Base-by-base conservation (phyloP, 257 asterid genomes). In the Solanum etuberosum region DNA sequence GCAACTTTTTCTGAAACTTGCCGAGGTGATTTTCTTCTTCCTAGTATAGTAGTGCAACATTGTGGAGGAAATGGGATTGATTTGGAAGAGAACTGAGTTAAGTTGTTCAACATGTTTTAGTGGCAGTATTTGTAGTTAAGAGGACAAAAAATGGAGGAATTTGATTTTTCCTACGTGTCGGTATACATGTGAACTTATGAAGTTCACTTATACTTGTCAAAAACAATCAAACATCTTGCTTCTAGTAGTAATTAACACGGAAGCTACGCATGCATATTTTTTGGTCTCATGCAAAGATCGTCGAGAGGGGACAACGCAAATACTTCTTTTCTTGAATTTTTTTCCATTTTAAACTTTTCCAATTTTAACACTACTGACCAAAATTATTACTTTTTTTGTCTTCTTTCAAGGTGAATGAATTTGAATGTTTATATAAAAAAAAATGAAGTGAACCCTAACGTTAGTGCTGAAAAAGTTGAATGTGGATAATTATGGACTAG, bases 1-100 rank as follows among this genome's bases (percentile, higher is more conserved):
- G 93, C 95, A 95, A 2, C 98, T 98, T 48, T 94, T 93, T 12
- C 92, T 91, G 86, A 90, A 74, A 74, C 32, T 23, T 37, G 21
- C 54, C 7, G 25, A 27, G 83, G 20, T 23, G 32, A 37, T 37
- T 74, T 37, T 23, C 54, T 74, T 74, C 51, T 37, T 74, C 48
- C 42, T 9, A 5, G 31, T 40, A 74, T 38, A 37, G 5, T 27
- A 23, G 54, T 11, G 54, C 25, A 15, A 73, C 51, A 21, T 21
- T 72, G n/a, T 23, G 9, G 83, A 20, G 54, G 18, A 37, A 74
- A 74, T 23, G 54, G 32, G 32, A 74, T 16, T 3, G 32, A 74
- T 37, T 37, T 38, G 54, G 32, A 74, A 38, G 32, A 74, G 83
- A 74, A 11, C 5, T 74, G 54, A 74, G 51, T 21, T 38, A 46